phyloP scores from a whole-genome alignment of 1,284 basidiomycete species.

The Sporisorium exsertum region DNA sequence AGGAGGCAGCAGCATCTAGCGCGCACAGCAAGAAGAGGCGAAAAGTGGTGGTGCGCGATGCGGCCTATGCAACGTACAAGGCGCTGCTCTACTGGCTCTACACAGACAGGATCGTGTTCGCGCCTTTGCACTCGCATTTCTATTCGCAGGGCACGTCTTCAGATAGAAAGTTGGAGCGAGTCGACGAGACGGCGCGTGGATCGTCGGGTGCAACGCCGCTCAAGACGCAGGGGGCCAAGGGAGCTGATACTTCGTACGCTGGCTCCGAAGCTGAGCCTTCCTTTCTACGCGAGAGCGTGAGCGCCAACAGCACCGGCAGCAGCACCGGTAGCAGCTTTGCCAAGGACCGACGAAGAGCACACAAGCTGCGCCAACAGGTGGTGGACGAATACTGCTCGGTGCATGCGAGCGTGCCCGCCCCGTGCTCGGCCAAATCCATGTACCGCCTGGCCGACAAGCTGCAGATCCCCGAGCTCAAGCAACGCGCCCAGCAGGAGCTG shows the following conservation, averaged over 20 bases:
- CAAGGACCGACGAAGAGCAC: slow-evolving; percentile 34
- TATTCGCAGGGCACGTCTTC: slow-evolving; percentile 46
- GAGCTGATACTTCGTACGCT: slow-evolving; percentile 1
- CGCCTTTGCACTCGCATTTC: slow-evolving; percentile 79
- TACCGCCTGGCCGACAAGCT: slow-evolving; percentile 80
- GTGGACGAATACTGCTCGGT: slow-evolving; percentile 48
- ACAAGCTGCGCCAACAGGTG: slow-evolving; percentile 41
- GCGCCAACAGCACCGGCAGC: not conserved
- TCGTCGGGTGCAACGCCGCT: not conserved
- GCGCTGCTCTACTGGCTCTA: slow-evolving; percentile 87
- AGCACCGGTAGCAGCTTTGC: slow-evolving; percentile 15
- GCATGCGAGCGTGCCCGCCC: slow-evolving; percentile 76
- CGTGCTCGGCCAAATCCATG: slow-evolving; percentile 87
- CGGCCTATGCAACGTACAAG: slow-evolving; percentile 84
- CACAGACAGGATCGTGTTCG: slow-evolving; percentile 84
- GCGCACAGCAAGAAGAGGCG: slow-evolving; percentile 36
- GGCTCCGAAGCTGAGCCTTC: slow-evolving; percentile 10
- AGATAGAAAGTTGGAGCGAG: slow-evolving; percentile 5
- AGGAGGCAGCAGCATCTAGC: not conserved
- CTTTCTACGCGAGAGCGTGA: not conserved
- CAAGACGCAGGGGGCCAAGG: slow-evolving; percentile 1
- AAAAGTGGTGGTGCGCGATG: slow-evolving; percentile 76
- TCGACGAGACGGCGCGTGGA: not conserved
- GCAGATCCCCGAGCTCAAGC: slow-evolving; percentile 77
- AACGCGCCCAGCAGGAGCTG: slow-evolving; percentile 81